These are phyloP conservation scores for Cynara cardunculus DNA, from an alignment of 129 eudicot species.

Conservation along the genomic window DNA sequence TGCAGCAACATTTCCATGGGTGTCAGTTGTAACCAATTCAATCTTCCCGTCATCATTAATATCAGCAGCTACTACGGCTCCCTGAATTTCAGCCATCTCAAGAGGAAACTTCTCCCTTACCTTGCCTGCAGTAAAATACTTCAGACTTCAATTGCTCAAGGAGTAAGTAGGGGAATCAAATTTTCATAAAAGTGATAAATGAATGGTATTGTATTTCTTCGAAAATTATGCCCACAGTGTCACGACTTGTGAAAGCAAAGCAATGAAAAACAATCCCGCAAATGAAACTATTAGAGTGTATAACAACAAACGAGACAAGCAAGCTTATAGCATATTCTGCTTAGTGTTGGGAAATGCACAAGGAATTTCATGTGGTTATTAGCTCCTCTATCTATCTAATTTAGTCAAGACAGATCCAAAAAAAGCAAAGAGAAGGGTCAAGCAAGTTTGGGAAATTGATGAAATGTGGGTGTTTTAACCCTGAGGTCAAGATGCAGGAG, in stretches of 20 bases:
- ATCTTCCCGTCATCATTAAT: constrained; percentile 95
- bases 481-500: no score
- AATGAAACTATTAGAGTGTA: no score
- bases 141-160: neutral
- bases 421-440: no score
- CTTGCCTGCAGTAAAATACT: constrained; percentile 54
- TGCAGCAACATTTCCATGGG: constrained; percentile 96
- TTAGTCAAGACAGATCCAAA: no score
- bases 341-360: no score
- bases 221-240: neutral
- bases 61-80: constrained; percentile 92
- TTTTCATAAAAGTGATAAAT: neutral
- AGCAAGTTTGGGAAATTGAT: no score
- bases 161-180: neutral
- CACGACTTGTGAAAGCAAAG: neutral
- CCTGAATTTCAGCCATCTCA: constrained; percentile 98
- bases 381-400: no score
- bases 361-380: no score
- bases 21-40: constrained; percentile 86
- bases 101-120: constrained; percentile 93
- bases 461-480: no score
- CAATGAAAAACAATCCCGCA: no score
- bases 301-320: no score
- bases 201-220: neutral
- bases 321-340: no score